Percentiles rank a stretch among this genome's conserved stretches.
These are phyloP conservation scores for Beauveria rudraprayagi DNA, from an alignment of 2,329 filamentous ascomycete genomes.

Conservation along the genomic window DNA sequence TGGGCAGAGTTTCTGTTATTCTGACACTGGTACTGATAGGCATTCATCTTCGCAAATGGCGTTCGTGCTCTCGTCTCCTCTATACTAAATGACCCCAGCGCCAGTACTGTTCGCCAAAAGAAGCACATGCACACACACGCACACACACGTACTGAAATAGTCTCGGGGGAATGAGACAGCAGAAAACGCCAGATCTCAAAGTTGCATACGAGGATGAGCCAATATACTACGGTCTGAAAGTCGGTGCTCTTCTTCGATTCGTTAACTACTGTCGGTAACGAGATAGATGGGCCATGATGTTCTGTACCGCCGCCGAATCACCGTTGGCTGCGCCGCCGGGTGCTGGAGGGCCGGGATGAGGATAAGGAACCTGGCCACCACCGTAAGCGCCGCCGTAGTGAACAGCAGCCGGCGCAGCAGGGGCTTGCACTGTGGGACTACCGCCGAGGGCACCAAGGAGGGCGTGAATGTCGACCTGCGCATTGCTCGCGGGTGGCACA, in stretches of 20 bases:
- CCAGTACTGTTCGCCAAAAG: neutral
- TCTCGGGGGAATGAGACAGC: too few relatives aligned
- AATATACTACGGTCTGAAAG: neutral
- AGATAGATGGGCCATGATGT: constrained; percentile 67
- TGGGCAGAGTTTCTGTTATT: neutral
- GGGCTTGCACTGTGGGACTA: constrained; percentile 11
- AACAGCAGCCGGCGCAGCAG: constrained; percentile 17
- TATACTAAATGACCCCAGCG: neutral
- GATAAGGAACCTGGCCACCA: constrained; percentile 20
- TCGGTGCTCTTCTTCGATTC: neutral
- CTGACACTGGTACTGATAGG: neutral
- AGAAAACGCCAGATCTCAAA: neutral
- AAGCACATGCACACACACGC: neutral
- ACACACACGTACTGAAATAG: neutral
- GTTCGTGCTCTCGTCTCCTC: neutral
- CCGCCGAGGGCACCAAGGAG: constrained; percentile 34
- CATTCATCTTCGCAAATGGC: neutral
- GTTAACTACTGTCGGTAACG: constrained; percentile 48
- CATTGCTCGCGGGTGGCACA: constrained; percentile 20
- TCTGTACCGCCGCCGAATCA: constrained; percentile 49
- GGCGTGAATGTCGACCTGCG: constrained; percentile 36
- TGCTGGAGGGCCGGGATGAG: neutral
- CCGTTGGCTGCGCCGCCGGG: constrained; percentile 17
- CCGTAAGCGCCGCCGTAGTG: constrained; percentile 25
- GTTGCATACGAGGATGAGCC: neutral